Percentiles rank a stretch among this genome's conserved stretches.
Evolutionary conservation across 192 early-diverging fungal species (phyloP).

Genomic region (Gonapodya sp.): DNA sequence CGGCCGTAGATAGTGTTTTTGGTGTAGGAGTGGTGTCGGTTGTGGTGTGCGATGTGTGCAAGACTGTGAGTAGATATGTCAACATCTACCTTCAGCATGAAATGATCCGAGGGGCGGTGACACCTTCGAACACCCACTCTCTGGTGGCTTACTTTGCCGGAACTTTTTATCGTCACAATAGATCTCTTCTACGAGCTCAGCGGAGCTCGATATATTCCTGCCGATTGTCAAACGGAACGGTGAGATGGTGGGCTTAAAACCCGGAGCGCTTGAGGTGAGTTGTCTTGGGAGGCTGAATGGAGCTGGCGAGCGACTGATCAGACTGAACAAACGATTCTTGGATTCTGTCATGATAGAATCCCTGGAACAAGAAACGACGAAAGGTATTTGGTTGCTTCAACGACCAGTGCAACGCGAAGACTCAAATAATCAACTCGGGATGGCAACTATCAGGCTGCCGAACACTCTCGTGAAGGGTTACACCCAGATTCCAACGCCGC

Average conservation of each 20-base stretch:
- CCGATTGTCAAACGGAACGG: neutral
- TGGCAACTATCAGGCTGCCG: too few species aligned
- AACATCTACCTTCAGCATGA: too few species aligned
- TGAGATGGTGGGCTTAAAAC: neutral
- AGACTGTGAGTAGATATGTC: conserved; percentile 22
- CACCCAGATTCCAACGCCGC: too few species aligned
- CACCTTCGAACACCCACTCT: too few species aligned
- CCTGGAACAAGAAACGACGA: neutral
- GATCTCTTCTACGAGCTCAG: neutral
- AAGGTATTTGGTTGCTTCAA: too few species aligned
- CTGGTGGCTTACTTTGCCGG: neutral
- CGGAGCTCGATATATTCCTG: neutral
- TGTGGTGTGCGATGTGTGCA: conserved; percentile 57
- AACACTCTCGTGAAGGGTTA: too few species aligned
- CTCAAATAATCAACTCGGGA: too few species aligned
- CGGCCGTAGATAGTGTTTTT: conserved; percentile 63
- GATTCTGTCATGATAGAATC: too few species aligned
- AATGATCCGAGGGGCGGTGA: too few species aligned
- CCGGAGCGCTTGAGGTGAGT: neutral
- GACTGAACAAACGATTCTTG: neutral
- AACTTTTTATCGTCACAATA: neutral
- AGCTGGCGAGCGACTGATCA: too few species aligned
- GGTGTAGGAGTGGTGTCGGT: conserved; percentile 51
- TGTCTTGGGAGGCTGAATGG: too few species aligned
- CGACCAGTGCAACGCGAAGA: too few species aligned